Evolutionary conservation across 805 yeast species (phyloP), one percentile per base, ranked within the genome.

Genomic region (Kodamaea kaohsiungensis): DNA sequence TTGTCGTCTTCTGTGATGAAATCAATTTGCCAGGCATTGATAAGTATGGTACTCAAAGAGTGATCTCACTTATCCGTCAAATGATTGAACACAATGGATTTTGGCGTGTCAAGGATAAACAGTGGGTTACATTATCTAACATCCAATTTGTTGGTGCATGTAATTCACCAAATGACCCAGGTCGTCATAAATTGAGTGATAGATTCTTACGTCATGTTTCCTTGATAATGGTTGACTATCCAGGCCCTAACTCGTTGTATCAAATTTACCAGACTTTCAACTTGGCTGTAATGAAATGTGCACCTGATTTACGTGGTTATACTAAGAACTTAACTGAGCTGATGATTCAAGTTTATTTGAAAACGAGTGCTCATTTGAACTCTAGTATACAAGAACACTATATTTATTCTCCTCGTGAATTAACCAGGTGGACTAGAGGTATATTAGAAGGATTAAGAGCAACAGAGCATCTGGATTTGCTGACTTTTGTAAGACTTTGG

Each of bases 71-170:
- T 42, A 63, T 93, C 55, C 80, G 98, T 46, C 93, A 89, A 61
- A 63, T 93, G 63, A 72, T 89, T 6, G 93, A 88, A 59, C 79
- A 80, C 17, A 67, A 73, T 0, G 97, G 98, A 0, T 93, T 91
- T 64, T 91, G 96, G 95, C 77, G 83, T 49, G 68, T 78, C 0
- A 62, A 69, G 9, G 83, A 82, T 27, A 75, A 77, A 47, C 76
- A 77, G 22, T 93, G 97, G 96, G 83, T 92, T 1, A 58, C 72
- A 0, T 56, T 91, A 7, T 72, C 77, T 15, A 78, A 85, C 46
- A 76, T 93, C 25, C 96, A 88, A 63, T 78, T 93, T 70, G 95
- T 91, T n/a, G 98, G 96, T 7, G 98, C 98, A 0, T 93, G 98
- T 67, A 93, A 93, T 63, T 95, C 97, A 0, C 86, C 97, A 0